Percentiles rank a stretch among this genome's conserved stretches.
These are phyloP conservation scores for Trichophyton schoenleinii DNA, from an alignment of 2,329 filamentous ascomycete species.

Conservation along the genomic window DNA sequence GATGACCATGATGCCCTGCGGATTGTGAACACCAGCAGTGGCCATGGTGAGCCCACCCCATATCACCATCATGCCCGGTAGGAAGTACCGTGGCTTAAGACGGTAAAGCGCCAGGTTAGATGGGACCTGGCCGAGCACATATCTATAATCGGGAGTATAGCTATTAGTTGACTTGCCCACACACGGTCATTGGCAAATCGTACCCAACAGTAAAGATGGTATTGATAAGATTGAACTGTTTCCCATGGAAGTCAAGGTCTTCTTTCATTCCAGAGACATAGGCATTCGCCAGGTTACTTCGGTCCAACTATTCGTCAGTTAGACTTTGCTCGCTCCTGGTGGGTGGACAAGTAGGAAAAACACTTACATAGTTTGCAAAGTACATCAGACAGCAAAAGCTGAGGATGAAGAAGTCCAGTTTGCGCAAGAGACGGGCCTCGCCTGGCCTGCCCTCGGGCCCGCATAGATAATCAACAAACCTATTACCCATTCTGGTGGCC, in stretches of 20 bases:
- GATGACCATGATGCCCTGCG: conserved; percentile 23
- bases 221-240: conserved; percentile 27
- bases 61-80: conserved; percentile 20
- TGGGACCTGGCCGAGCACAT: conserved; percentile 34
- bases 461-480: conserved; percentile 13
- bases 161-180: background rate
- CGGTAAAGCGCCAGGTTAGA: conserved; percentile 28
- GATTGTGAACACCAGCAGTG: conserved; percentile 19
- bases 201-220: conserved; percentile 34
- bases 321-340: background rate
- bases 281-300: conserved; percentile 33
- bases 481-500: conserved; percentile 1
- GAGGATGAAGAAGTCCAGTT: conserved; percentile 39
- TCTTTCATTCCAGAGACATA: conserved; percentile 29
- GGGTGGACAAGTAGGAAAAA: background rate
- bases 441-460: conserved; percentile 12
- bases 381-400: conserved; percentile 34
- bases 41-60: conserved; percentile 25
- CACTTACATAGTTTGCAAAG: conserved; percentile 30
- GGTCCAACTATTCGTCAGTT: conserved; percentile 23
- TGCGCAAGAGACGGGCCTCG: conserved; percentile 29
- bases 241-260: conserved; percentile 25
- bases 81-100: conserved; percentile 18
- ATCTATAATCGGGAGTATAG: conserved; percentile 13
- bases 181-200: background rate